These are phyloP conservation scores for Solanum hybrid DNA, from an alignment of 305 asterid species.

Conservation along the genomic window DNA sequence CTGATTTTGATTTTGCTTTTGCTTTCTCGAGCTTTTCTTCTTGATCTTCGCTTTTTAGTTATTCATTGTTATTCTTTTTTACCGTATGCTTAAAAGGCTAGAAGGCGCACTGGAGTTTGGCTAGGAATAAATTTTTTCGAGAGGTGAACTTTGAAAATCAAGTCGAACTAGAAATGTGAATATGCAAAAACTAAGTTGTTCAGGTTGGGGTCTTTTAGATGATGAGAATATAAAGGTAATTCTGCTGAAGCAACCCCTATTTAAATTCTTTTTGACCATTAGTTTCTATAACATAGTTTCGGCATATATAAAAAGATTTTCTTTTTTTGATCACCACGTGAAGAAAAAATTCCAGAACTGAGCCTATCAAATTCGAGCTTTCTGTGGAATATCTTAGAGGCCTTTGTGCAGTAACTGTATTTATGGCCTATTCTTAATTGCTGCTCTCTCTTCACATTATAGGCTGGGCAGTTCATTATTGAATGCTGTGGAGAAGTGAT, in stretches of 20 bases:
- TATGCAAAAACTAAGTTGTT: too few species aligned
- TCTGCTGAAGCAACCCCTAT: neutral
- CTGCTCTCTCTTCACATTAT: conserved; percentile 3
- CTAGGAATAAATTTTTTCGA: neutral
- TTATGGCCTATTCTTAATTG: neutral
- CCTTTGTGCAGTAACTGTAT: neutral
- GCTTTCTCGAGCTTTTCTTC: neutral
- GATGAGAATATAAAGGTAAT: too few species aligned
- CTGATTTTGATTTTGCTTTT: neutral
- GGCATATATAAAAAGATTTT: neutral
- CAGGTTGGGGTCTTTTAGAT: neutral
- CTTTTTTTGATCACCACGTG: neutral
- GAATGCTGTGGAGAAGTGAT: conserved; percentile 89
- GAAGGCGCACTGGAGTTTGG: neutral
- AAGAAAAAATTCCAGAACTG: neutral
- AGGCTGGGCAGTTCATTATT: conserved; percentile 80
- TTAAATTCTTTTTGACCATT: neutral
- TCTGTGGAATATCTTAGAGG: neutral
- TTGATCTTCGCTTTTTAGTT: too few species aligned
- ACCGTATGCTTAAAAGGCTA: neutral
- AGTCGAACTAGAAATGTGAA: neutral
- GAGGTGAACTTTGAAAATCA: neutral
- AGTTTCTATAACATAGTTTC: too few species aligned
- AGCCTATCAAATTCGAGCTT: neutral
- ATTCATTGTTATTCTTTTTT: too few species aligned